A percentile compares a stretch with the other conserved stretches of the same genome.
Evolutionary conservation across 495 filamentous ascomycete genomes (phyloP).

Genomic region (Glutinoglossum americanum): DNA sequence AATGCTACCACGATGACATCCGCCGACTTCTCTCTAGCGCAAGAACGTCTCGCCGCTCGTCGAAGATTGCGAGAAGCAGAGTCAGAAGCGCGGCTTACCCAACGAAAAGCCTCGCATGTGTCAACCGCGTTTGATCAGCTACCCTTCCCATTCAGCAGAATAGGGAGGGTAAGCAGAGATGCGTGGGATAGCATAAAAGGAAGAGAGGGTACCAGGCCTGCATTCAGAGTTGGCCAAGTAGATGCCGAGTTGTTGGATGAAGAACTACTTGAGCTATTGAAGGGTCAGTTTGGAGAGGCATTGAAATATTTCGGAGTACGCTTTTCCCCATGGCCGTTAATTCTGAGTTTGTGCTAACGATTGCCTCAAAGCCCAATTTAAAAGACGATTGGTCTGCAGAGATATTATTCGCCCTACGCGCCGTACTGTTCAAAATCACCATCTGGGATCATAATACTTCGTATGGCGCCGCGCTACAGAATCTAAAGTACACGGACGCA

Average conservation of each 20-base stretch:
- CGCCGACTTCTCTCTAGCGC: constrained; percentile 64
- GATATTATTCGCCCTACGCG: constrained; percentile 55
- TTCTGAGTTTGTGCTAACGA: not conserved
- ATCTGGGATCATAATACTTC: constrained; percentile 94
- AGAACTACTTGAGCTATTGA: constrained; percentile 69
- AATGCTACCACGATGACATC: constrained; percentile 33
- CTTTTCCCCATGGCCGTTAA: constrained; percentile 10
- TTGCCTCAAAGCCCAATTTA: constrained; percentile 27
- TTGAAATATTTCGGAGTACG: constrained; percentile 65
- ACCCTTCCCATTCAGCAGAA: constrained; percentile 38
- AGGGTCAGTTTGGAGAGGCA: constrained; percentile 70
- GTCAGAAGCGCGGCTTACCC: constrained; percentile 30
- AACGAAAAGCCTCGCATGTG: constrained; percentile 35
- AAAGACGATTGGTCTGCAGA: constrained; percentile 72
- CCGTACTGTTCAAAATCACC: constrained; percentile 75
- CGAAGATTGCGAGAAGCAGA: constrained; percentile 48
- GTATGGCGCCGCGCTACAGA: constrained; percentile 84
- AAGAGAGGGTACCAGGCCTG: constrained; percentile 60
- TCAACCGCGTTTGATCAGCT: constrained; percentile 32
- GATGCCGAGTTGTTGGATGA: constrained; percentile 92
- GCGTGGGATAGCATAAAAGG: constrained; percentile 51
- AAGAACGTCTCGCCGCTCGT: constrained; percentile 60
- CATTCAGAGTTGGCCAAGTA: constrained; percentile 87
- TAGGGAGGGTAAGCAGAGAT: constrained; percentile 32
- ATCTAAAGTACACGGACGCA: constrained; percentile 74